Evolutionary conservation across 768 basidiomycete genomes (phyloP).

Genomic region (Collybia nuda): DNA sequence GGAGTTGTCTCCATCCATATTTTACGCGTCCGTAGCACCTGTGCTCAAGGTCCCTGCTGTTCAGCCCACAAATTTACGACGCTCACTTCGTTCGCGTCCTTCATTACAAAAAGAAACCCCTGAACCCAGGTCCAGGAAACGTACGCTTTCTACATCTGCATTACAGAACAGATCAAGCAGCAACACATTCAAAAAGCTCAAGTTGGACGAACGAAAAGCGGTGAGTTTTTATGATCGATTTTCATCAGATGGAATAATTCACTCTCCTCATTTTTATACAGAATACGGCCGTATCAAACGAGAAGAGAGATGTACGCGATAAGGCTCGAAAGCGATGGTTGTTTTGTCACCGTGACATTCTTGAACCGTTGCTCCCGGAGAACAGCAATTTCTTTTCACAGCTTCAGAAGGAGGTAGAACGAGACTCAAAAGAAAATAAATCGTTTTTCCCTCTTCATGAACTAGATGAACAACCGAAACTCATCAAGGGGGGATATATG

Average conservation of each 20-base stretch:
- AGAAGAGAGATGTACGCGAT: conserved; percentile 36
- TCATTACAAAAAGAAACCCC: conserved; percentile 1
- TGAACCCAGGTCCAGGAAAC: conserved; percentile 11
- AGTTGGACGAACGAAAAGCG: conserved; percentile 36
- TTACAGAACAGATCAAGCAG: conserved; percentile 10
- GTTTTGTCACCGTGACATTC: conserved; percentile 38
- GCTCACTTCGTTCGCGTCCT: conserved; percentile 13
- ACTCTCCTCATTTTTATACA: conserved; percentile 14
- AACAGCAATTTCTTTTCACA: conserved; percentile 35
- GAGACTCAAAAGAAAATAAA: conserved; percentile 4
- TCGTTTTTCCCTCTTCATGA: conserved; percentile 35
- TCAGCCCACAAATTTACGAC: conserved; percentile 1
- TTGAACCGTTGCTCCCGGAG: conserved; percentile 46
- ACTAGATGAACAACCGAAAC: conserved; percentile 45
- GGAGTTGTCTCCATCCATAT: not conserved
- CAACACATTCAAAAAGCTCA: conserved; percentile 26
- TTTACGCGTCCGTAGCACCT: conserved; percentile 7
- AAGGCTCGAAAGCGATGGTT: conserved; percentile 46
- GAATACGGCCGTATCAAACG: conserved; percentile 39
- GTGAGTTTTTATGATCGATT: conserved; percentile 19
- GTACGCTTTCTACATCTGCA: conserved; percentile 13
- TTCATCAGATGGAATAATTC: not conserved
- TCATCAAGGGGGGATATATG: conserved; percentile 57
- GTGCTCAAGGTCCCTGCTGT: not conserved
- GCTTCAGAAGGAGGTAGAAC: conserved; percentile 27